Evolutionary conservation across 2,329 filamentous ascomycete genomes (phyloP), one percentile per base, ranked within the genome.

Genomic region (Paecilomyces formosus): DNA sequence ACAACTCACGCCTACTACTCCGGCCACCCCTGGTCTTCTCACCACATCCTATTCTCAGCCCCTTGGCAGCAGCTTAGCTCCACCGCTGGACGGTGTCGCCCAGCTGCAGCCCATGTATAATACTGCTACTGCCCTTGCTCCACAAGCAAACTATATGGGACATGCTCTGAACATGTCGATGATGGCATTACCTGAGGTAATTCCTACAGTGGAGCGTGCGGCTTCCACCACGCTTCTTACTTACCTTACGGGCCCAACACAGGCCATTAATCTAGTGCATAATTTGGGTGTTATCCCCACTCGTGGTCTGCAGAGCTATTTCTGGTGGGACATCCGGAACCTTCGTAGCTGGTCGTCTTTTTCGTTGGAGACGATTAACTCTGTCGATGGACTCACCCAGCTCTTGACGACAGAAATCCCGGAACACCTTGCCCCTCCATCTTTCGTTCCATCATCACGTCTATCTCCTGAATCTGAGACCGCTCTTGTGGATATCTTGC

Each of bases 311-410:
- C 74, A 88, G 67, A 90, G 88, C 72, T 87, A 96, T 78, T 96
- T 93, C 74, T 97, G 93, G 93, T 97, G 91, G 89, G 93, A 97
- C 69, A 83, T 96, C 59, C 89, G 93, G 65, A 93, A 95, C 71
- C 81, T 97, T 64, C 86, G 90, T 62, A 83, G 86, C 61, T 97
- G 93, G 93, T 83, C 83, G 55, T 83, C 85, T 65, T 97, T 97
- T 82, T 90, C 85, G 63, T 78, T 89, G 11, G 74, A 81, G 57
- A 85, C 87, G 58, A 87, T 97, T 70, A 81, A 88, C 64, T 79
- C 84, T 5, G 85, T 96, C 53, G 88, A 88, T 0, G 86, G 86
- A 31, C 86, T 94, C 24, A 82, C 87, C 6, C 80, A 84, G 22
- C 84, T 96, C 22, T 85, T 97, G 59, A 85, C 85, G 64, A 86